phyloP scores from a whole-genome alignment of 1,139 yeast genomes.

The Debaryomyces subglobosus region DNA sequence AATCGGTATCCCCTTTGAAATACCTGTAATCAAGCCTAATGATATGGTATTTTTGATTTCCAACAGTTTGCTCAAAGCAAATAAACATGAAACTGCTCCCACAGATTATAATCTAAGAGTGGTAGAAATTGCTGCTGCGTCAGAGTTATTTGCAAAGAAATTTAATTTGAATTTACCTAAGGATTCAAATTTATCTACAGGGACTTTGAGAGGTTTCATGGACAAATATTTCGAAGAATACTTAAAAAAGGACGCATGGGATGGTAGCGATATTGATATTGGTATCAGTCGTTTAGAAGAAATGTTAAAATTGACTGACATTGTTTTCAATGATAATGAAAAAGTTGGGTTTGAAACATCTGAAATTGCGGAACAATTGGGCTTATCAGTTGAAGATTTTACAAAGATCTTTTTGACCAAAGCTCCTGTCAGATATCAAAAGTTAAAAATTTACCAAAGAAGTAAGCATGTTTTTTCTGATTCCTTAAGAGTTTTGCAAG shows the following conservation, averaged over 20 bases:
- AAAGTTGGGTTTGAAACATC: constrained; percentile 54
- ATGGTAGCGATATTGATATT: constrained; percentile 48
- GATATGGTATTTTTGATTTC: constrained; percentile 62
- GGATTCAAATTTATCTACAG: constrained; percentile 60
- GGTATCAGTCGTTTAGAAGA: constrained; percentile 44
- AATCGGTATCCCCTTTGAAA: constrained; percentile 56
- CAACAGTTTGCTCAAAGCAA: constrained; percentile 63
- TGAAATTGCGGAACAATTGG: constrained; percentile 51
- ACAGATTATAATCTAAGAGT: constrained; percentile 69
- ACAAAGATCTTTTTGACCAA: constrained; percentile 48
- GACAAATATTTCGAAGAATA: constrained; percentile 49
- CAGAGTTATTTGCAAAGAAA: constrained; percentile 56
- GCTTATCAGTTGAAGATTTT: constrained; percentile 47
- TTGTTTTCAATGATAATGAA: constrained; percentile 30
- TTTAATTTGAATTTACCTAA: constrained; percentile 46
- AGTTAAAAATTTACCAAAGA: constrained; percentile 59
- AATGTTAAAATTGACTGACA: constrained; percentile 48
- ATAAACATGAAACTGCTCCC: constrained; percentile 73
- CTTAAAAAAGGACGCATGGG: constrained; percentile 43
- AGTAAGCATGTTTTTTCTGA: constrained; percentile 69
- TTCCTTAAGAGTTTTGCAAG: constrained; percentile 59
- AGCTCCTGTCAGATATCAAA: constrained; percentile 60
- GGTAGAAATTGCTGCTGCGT: constrained; percentile 68
- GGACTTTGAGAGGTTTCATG: constrained; percentile 68
- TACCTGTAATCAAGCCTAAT: constrained; percentile 50